Evolutionary conservation across 768 basidiomycete genomes (phyloP), one percentile per base, ranked within the genome.

Genomic region (Russula sp.): DNA sequence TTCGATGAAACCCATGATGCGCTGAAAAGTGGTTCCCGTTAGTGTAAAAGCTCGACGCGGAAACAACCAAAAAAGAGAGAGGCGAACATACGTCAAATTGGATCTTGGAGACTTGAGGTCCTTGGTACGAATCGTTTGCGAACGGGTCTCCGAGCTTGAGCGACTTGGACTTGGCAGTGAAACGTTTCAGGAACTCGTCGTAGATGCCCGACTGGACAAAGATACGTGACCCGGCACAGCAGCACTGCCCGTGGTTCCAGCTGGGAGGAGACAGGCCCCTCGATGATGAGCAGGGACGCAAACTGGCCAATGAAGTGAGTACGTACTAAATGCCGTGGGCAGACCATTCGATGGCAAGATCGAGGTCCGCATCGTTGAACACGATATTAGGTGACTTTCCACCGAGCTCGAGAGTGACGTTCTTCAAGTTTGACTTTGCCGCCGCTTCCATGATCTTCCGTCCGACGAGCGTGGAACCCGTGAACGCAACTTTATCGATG

Each of bases 171-270:
- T 81, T 78, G 32, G 73, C 79, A 1, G 80, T 79, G 73, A 91
- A 85, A 35, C 71, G 72, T 54, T 73, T 68, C 56, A 93, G 68
- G 77, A 93, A 93, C 64, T 83, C 71, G 72, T 93, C 90, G 74
- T 93, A 93, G 67, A 93, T 83, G 3, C 76, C 75, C 61, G 81
- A 84, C 69, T 93, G 91, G 5, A 94, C 88, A 69, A 80, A 92
- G 68, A 93, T 84, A 63, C 93, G 83, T 22, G 90, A 87, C 10
- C 90, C 88, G 11, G 90, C 90, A 66, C 82, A 83, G 75, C 92
- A 93, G 16, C 79, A 77, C 73, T 93, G 91, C 25, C 92, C 90
- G 54, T 82, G 81, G 68, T 88, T 89, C 74, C 75, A 84, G 75
- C 85, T 87, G 34, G 18, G 14, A 7, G 3, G 11, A 6, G 5